Base-by-base conservation (phyloP, 2,329 filamentous ascomycete genomes). In the Aspergillus ruber region DNA sequence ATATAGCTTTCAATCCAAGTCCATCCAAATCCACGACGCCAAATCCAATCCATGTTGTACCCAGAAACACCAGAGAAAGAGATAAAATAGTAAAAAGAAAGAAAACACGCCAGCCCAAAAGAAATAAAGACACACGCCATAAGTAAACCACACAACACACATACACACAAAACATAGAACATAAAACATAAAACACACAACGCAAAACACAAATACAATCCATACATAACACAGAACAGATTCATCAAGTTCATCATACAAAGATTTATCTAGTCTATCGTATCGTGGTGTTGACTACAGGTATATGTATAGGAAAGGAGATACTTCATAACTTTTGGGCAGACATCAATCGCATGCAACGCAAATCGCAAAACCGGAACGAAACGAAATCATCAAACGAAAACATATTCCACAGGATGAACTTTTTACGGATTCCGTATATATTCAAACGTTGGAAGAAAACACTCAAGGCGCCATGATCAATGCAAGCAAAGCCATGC, bases 401-500 rank as follows among this genome's bases (percentile, higher is more conserved):
- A 29, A 29, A 29, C 25, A 29, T 29, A 29, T 29, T 29, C 25
- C 25, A 29, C 25, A 29, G 25, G 12, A 12, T 29, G 25, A 29
- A 29, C 9, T 12, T 29, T 29, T 29, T 29, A 29, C 25, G 25
- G 25, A 4, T 4, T 12, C 21, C 40, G n/a, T 42, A 42, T 29
- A 42, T 42, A 42, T 25, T 25, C 21, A 25, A 42, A 17, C 15
- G 7, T 27, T 6, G 13, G 13, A n/a, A 12, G 13, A 15, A n/a
- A 27, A 47, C 48, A 46, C 50, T 57, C 60, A 71, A 54, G 72
- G 72, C 48, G 77, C 83, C 86, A 98, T 86, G 70, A 97, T 88
- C 69, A 97, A 77, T 57, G 93, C 93, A 69, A 98, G 79, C 74
- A 98, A 74, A 59, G 93, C 93, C 93, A 98, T 98, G 68, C 93